A percentile compares a stretch with the other conserved stretches of the same genome.
Conservation (phyloP, 148 eudicot genomes). For the Dianthus caryophyllus region DNA sequence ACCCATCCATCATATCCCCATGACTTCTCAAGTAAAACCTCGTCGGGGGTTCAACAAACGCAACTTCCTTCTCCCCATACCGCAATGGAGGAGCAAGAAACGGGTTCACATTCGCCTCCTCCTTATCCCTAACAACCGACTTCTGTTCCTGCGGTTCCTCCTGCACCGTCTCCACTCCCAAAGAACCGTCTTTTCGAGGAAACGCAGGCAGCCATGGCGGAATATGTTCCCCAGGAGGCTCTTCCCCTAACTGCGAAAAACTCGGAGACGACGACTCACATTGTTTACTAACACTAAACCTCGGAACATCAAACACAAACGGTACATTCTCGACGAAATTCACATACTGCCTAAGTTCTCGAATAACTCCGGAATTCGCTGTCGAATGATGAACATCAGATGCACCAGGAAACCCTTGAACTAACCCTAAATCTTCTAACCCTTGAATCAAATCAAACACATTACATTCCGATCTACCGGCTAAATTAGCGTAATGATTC, state of each 20-base stretch:
- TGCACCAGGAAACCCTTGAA: constrained; percentile 65
- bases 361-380: constrained; percentile 45
- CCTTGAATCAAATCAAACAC: constrained; percentile 67
- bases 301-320: constrained; percentile 52
- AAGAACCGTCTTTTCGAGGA: constrained; percentile 33
- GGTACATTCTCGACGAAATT: constrained; percentile 44
- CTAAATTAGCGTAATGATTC: constrained; percentile 41
- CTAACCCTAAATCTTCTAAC: constrained; percentile 58
- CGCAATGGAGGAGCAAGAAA: constrained; percentile 55
- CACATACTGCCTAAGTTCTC: constrained; percentile 48
- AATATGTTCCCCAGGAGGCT: constrained; percentile 50
- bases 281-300: constrained; percentile 47
- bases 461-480: constrained; percentile 62
- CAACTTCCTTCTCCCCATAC: constrained; percentile 55
- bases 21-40: constrained; percentile 36
- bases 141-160: constrained; percentile 21
- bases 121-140: constrained; percentile 30
- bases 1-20: constrained; percentile 22
- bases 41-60: constrained; percentile 37
- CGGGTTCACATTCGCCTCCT: constrained; percentile 39
- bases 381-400: constrained; percentile 45
- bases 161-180: constrained; percentile 21
- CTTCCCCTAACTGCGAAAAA: constrained; percentile 39
- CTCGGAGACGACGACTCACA: constrained; percentile 23
- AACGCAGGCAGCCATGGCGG: constrained; percentile 82